phyloP scores from a whole-genome alignment of 768 basidiomycete genomes.

The Mycena polygramma region DNA sequence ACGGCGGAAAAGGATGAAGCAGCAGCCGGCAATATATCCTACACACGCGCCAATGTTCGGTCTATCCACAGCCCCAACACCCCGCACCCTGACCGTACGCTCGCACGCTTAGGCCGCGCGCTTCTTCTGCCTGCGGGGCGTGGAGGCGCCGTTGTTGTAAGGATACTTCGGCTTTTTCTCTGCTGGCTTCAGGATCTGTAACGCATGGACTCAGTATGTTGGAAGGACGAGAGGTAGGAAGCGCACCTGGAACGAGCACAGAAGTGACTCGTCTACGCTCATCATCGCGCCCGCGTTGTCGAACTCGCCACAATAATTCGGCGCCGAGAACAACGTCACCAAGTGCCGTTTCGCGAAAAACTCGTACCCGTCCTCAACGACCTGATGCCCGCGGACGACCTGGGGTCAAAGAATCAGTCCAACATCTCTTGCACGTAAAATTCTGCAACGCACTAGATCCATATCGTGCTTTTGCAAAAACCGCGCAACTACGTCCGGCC shows the following conservation, averaged over 20 bases:
- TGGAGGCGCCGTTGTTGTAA: constrained; percentile 72
- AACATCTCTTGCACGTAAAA: constrained; percentile 79
- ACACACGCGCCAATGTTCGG: constrained; percentile 9
- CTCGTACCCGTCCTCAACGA: constrained; percentile 99
- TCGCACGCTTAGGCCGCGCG: constrained; percentile 1
- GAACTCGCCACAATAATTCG: constrained; percentile 96
- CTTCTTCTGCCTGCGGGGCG: constrained; percentile 33
- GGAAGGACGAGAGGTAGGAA: not conserved
- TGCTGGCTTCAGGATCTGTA: constrained; percentile 96
- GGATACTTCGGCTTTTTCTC: constrained; percentile 98
- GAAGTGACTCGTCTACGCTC: constrained; percentile 97
- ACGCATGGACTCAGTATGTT: not conserved
- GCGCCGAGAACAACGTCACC: constrained; percentile 97
- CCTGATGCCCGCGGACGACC: constrained; percentile 58
- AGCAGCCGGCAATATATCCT: constrained; percentile 17
- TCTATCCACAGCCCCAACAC: constrained; percentile 9
- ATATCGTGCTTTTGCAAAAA: constrained; percentile 99
- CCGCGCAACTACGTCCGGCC: constrained; percentile 96
- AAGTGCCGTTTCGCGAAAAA: constrained; percentile 98
- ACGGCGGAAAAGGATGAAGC: not conserved
- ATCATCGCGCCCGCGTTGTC: constrained; percentile 99
- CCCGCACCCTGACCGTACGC: not conserved
- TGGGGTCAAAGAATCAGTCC: not conserved
- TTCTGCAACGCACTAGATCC: constrained; percentile 97
- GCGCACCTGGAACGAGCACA: constrained; percentile 97